These are phyloP conservation scores for Malus asiatica DNA, from an alignment of 306 rosid genomes.

Conservation along the genomic window DNA sequence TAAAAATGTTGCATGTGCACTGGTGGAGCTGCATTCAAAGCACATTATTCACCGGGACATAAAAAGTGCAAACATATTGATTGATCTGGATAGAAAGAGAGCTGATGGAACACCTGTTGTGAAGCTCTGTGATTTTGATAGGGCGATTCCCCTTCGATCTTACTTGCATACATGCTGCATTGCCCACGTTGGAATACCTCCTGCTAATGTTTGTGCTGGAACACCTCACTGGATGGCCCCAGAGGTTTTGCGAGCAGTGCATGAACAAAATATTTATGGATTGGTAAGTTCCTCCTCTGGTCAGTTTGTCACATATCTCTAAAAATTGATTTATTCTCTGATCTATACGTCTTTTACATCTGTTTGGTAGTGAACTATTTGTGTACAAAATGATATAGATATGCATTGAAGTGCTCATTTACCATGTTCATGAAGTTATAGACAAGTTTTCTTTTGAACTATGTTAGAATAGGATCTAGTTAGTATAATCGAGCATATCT, in stretches of 20 bases:
- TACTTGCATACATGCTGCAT: conserved; percentile 75
- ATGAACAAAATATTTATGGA: conserved; percentile 53
- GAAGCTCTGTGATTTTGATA: conserved; percentile 97
- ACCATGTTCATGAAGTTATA: neutral
- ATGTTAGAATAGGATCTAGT: neutral
- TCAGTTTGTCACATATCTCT: neutral
- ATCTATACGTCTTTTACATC: neutral
- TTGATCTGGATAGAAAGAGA: conserved; percentile 64
- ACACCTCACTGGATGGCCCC: conserved; percentile 99
- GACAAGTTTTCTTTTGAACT: neutral
- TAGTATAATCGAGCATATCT: neutral
- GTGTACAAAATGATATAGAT: neutral
- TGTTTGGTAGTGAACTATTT: neutral
- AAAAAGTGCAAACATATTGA: conserved; percentile 83
- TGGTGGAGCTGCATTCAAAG: conserved; percentile 76
- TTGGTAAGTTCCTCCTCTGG: conserved; percentile 42
- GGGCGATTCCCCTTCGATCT: conserved; percentile 87
- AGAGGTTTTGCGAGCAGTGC: conserved; percentile 84
- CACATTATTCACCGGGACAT: conserved; percentile 94
- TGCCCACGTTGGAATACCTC: conserved; percentile 75
- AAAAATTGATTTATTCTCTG: neutral
- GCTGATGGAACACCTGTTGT: conserved; percentile 67
- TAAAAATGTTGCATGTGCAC: conserved; percentile 76
- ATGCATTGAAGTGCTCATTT: neutral
- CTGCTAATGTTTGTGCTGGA: conserved; percentile 79